These are phyloP conservation scores for Penicillium bovifimosum DNA, from an alignment of 495 filamentous ascomycete genomes.

Conservation along the genomic window DNA sequence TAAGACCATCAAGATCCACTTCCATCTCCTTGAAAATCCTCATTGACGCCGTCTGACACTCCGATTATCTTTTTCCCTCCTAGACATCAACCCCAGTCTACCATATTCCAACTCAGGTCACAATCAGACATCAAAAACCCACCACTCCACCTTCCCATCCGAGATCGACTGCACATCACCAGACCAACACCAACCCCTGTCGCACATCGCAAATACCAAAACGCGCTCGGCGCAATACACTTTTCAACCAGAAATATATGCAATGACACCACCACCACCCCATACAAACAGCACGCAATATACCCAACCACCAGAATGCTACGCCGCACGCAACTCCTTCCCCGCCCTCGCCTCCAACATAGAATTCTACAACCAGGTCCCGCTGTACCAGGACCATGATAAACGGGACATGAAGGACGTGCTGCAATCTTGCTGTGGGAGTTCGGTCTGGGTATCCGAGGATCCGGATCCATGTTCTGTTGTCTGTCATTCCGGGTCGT, in stretches of 20 bases:
- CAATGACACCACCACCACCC: not conserved
- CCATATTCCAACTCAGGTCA: too few relatives aligned
- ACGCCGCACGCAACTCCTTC: constrained; percentile 6
- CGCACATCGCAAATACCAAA: not conserved
- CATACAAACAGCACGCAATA: not conserved
- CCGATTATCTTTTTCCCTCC: not conserved
- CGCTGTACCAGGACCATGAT: constrained; percentile 14
- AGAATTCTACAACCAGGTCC: constrained; percentile 15
- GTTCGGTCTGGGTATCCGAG: constrained; percentile 9
- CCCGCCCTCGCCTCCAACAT: constrained; percentile 3
- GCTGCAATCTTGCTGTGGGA: constrained; percentile 10
- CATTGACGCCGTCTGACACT: too few relatives aligned
- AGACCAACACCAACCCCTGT: not conserved
- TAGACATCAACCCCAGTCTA: not conserved
- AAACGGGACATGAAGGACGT: constrained; percentile 2
- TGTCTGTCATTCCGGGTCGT: constrained; percentile 9
- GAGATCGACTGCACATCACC: not conserved
- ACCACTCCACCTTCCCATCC: not conserved
- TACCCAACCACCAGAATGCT: constrained; percentile 12
- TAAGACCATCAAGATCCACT: too few relatives aligned
- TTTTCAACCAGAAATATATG: not conserved
- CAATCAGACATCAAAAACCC: not conserved
- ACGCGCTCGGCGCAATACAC: too few relatives aligned
- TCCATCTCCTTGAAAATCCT: too few relatives aligned
- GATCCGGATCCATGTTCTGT: constrained; percentile 19